Conservation (phyloP, 2,329 filamentous ascomycete genomes). For the Colletotrichum sublineola region DNA sequence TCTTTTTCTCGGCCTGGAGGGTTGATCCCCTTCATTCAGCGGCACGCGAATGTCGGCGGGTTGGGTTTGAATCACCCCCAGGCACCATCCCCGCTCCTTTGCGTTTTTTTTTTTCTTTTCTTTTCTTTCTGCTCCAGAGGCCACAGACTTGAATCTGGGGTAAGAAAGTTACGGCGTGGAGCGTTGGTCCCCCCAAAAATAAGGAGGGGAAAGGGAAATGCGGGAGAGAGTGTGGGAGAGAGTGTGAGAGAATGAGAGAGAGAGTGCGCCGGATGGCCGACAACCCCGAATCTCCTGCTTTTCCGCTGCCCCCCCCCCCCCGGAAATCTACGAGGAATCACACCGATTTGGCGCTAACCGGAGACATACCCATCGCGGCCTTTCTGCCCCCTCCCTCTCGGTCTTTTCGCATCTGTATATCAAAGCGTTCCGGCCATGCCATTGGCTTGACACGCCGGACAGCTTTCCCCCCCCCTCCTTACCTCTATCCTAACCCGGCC, state of each 20-base stretch:
- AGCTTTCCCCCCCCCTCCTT: neutral
- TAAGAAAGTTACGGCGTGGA: constrained; percentile 8
- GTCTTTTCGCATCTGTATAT: neutral
- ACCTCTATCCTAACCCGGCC: neutral
- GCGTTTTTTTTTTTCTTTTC: neutral
- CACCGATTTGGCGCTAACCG: constrained; percentile 37
- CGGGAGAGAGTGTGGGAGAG: neutral
- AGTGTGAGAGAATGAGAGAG: neutral
- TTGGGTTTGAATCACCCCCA: neutral
- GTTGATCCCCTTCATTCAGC: neutral
- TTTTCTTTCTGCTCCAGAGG: neutral
- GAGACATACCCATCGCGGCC: neutral
- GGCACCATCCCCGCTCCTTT: constrained; percentile 17
- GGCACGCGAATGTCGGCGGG: neutral
- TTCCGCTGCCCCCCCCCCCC: neutral
- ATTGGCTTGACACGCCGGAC: constrained; percentile 35
- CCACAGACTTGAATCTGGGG: constrained; percentile 21
- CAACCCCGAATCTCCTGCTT: neutral
- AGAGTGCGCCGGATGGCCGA: neutral
- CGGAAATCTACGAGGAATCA: constrained; percentile 32
- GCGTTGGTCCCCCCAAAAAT: neutral
- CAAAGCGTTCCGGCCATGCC: neutral
- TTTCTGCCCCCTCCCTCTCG: neutral
- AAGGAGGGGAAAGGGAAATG: neutral
- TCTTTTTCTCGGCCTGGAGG: neutral